Conservation (phyloP, 2,329 filamentous ascomycete genomes). For the Chaetoscypha palmicola region DNA sequence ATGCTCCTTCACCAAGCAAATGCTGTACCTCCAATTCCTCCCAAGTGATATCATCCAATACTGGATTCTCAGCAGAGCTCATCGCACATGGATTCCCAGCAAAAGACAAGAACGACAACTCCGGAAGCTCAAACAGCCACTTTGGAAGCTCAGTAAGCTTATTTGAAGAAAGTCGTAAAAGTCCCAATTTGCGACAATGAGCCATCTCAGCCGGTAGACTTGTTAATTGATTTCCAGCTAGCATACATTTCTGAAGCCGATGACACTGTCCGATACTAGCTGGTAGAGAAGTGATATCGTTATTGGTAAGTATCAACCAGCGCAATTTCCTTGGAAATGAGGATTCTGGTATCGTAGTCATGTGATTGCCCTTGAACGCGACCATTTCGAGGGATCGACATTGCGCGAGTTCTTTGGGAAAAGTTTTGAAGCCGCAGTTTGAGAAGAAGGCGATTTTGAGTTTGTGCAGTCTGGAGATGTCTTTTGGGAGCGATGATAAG, state of each 20-base stretch:
- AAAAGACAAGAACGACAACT: constrained; percentile 41
- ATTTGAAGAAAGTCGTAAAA: constrained; percentile 41
- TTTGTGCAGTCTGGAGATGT: constrained; percentile 35
- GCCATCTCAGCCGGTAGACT: constrained; percentile 37
- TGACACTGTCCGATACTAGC: constrained; percentile 37
- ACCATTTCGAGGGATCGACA: constrained; percentile 43
- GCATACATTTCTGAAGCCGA: constrained; percentile 42
- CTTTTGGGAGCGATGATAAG: constrained; percentile 35
- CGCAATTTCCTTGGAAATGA: constrained; percentile 37
- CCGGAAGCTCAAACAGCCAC: constrained; percentile 40
- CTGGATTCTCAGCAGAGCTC: constrained; percentile 19
- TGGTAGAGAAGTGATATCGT: constrained; percentile 35
- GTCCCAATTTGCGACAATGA: constrained; percentile 37
- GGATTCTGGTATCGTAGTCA: constrained; percentile 36
- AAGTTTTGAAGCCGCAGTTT: constrained; percentile 37
- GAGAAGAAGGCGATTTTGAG: constrained; percentile 43
- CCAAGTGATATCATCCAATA: constrained; percentile 37
- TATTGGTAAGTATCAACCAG: constrained; percentile 44
- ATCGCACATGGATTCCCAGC: constrained; percentile 40
- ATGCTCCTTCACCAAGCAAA: constrained; percentile 39
- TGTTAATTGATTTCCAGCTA: constrained; percentile 40
- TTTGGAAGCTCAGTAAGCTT: constrained; percentile 33
- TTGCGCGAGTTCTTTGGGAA: constrained; percentile 36
- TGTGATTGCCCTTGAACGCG: constrained; percentile 41
- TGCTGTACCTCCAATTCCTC: constrained; percentile 35